These are phyloP conservation scores for Exophiala sp. DNA, from an alignment of 2,329 filamentous ascomycete species.

Conservation along the genomic window DNA sequence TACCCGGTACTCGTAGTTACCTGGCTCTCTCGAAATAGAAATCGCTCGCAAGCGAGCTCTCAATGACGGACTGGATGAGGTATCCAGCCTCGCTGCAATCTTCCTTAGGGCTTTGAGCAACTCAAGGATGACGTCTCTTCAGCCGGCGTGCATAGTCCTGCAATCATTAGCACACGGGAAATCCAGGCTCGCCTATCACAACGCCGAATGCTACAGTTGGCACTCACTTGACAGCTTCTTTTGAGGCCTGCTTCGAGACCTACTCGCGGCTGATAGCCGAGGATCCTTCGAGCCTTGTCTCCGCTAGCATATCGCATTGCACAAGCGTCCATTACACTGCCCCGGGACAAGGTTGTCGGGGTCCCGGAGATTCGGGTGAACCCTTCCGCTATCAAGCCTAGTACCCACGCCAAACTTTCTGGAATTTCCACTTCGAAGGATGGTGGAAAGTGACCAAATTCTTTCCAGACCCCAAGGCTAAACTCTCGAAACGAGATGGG, in stretches of 20 bases:
- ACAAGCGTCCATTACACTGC: conserved; percentile 55
- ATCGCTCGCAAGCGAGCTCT: no score
- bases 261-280: conserved; percentile 53
- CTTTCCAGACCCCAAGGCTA: conserved; percentile 42
- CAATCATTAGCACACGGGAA: conserved; percentile 2
- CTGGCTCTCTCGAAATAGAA: no score
- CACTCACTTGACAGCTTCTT: conserved; percentile 46
- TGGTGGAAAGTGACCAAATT: conserved; percentile 52
- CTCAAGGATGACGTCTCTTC: conserved; percentile 1
- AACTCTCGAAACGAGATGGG: conserved; percentile 45
- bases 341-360: conserved; percentile 49
- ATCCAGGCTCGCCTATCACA: no score
- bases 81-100: background rate
- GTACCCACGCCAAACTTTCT: conserved; percentile 45
- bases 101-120: background rate
- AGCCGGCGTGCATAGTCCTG: conserved; percentile 18
- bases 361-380: conserved; percentile 46
- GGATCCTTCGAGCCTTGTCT: conserved; percentile 48
- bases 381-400: conserved; percentile 47
- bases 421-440: conserved; percentile 49
- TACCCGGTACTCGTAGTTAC: no score
- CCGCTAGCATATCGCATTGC: conserved; percentile 53
- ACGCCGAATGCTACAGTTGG: background rate
- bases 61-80: background rate
- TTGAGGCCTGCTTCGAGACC: conserved; percentile 51